phyloP scores from a whole-genome alignment of 371 early-diverging fungal species.

The Mortierella sp. region DNA sequence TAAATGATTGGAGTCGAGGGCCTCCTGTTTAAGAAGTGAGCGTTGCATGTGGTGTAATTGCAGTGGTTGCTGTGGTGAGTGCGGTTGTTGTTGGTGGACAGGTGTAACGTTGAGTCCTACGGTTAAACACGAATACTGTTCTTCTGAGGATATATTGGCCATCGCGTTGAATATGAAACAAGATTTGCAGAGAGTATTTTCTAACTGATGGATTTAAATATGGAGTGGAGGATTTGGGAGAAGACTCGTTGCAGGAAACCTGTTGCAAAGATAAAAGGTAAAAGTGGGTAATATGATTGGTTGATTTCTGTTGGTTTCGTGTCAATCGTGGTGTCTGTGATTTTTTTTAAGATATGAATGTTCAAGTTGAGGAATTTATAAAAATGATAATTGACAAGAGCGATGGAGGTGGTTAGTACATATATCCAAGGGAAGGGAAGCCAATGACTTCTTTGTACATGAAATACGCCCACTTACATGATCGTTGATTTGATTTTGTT shows the following conservation, averaged over 20 bases:
- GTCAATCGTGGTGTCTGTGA: too few species aligned
- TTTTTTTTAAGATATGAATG: neutral
- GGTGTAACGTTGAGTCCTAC: neutral
- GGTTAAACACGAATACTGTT: neutral
- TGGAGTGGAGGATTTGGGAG: too few species aligned
- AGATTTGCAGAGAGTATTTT: neutral
- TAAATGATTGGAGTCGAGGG: slow-evolving; percentile 10
- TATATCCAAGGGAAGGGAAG: neutral
- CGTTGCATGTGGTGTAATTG: neutral
- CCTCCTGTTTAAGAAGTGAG: slow-evolving; percentile 1
- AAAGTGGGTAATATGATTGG: neutral
- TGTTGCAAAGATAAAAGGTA: neutral
- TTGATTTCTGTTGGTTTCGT: neutral
- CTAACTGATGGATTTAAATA: neutral
- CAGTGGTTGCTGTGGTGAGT: neutral
- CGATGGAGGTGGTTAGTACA: neutral
- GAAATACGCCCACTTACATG: neutral
- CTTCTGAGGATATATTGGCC: slow-evolving; percentile 1
- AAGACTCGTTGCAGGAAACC: too few species aligned
- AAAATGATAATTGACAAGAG: neutral
- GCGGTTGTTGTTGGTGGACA: neutral
- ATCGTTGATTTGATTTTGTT: neutral
- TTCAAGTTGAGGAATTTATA: neutral
- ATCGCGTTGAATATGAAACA: neutral
- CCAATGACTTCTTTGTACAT: neutral